Evolutionary conservation across 2,329 filamentous ascomycete species (phyloP).

Genomic region (Teratosphaeria nubilosa): DNA sequence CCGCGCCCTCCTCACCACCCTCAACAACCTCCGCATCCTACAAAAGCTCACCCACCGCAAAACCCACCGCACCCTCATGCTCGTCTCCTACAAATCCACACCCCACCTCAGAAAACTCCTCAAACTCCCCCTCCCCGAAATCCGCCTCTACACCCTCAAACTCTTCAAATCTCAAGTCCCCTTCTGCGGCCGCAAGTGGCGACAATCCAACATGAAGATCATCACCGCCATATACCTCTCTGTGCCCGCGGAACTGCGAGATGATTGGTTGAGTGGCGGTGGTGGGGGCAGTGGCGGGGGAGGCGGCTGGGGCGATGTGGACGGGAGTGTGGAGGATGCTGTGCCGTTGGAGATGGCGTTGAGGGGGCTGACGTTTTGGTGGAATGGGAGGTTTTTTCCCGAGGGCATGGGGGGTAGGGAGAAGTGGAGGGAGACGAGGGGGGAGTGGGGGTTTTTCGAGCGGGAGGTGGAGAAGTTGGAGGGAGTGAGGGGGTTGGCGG

Average conservation of each 20-base stretch:
- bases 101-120: constrained; percentile 86
- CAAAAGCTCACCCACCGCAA: constrained; percentile 97
- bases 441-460: constrained; percentile 36
- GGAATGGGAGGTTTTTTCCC: constrained; percentile 62
- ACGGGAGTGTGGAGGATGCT: constrained; percentile 87
- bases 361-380: constrained; percentile 85
- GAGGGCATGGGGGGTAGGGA: constrained; percentile 5
- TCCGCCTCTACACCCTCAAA: constrained; percentile 91
- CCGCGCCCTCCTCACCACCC: constrained; percentile 88
- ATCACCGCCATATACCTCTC: constrained; percentile 95
- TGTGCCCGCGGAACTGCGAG: constrained; percentile 80
- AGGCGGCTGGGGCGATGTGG: constrained; percentile 52
- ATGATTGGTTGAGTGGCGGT: constrained; percentile 87
- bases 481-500: constrained; percentile 12
- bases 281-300: constrained; percentile 29
- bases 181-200: constrained; percentile 96
- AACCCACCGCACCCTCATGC: constrained; percentile 82
- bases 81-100: constrained; percentile 91
- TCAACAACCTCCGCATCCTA: constrained; percentile 91
- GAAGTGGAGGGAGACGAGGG: background rate
- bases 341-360: constrained; percentile 86
- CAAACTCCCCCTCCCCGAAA: constrained; percentile 75
- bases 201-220: constrained; percentile 95
- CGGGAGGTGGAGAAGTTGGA: constrained; percentile 43
- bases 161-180: constrained; percentile 98